Conservation (phyloP, 805 yeast species). For the Schwanniomyces occidentalis region DNA sequence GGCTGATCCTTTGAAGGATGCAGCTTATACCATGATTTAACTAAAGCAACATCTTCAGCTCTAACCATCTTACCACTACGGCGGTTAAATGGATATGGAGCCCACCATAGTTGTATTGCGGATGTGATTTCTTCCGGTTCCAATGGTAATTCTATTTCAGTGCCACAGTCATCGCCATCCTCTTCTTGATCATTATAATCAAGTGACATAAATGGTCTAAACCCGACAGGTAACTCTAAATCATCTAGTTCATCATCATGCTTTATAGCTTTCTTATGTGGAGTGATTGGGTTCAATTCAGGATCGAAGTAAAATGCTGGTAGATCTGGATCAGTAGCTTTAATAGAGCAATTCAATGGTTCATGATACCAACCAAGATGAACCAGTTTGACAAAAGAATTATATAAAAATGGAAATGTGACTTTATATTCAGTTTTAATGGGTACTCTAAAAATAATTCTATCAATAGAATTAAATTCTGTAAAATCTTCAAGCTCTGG, state of each 20-base stretch:
- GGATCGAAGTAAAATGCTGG: constrained; percentile 60
- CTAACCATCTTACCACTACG: constrained; percentile 71
- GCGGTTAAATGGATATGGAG: constrained; percentile 83
- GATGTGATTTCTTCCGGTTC: constrained; percentile 45
- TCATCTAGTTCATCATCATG: constrained; percentile 28
- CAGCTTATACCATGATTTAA: constrained; percentile 79
- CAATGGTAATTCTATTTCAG: constrained; percentile 12
- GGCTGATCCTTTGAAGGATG: constrained; percentile 64
- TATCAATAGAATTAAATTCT: constrained; percentile 86
- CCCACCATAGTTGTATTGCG: constrained; percentile 71
- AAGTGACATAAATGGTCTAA: constrained; percentile 52
- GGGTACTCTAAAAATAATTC: constrained; percentile 78
- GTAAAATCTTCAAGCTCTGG: constrained; percentile 74
- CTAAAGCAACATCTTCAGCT: constrained; percentile 86
- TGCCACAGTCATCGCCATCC: no score
- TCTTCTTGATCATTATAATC: constrained; percentile 7
- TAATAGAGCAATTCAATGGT: constrained; percentile 54
- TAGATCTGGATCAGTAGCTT: constrained; percentile 25
- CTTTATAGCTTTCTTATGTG: constrained; percentile 13
- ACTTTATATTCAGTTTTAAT: constrained; percentile 81
- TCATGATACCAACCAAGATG: constrained; percentile 62
- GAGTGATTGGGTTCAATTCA: constrained; percentile 54
- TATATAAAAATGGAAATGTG: constrained; percentile 84
- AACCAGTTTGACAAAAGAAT: constrained; percentile 70
- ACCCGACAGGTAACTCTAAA: constrained; percentile 39